Evolutionary conservation across 768 basidiomycete species (phyloP).

Genomic region (Saitozyma podzolica): DNA sequence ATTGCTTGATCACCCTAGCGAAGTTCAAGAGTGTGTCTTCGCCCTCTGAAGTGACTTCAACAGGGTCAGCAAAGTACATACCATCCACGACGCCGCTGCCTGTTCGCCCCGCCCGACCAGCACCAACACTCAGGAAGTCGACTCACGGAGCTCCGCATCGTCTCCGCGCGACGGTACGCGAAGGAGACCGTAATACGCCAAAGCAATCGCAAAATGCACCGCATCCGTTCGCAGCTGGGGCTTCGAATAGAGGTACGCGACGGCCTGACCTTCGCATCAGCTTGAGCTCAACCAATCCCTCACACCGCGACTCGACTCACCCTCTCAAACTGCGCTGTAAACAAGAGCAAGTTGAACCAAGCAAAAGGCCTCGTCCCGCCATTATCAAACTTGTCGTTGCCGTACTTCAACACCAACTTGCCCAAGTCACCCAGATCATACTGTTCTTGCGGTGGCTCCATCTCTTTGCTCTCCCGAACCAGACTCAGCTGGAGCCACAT

Average conservation of each 20-base stretch:
- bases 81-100: too few relatives aligned
- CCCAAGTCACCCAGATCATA: slow-evolving; percentile 55
- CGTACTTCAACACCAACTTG: slow-evolving; percentile 51
- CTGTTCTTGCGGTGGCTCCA: slow-evolving; percentile 63
- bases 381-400: slow-evolving; percentile 56
- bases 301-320: slow-evolving; percentile 56
- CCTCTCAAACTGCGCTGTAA: slow-evolving; percentile 92
- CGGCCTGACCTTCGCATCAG: slow-evolving; percentile 61
- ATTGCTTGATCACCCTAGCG: slow-evolving; percentile 84
- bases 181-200: slow-evolving; percentile 89
- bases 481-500: slow-evolving; percentile 94
- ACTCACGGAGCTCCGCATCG: slow-evolving; percentile 65
- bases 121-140: neutral
- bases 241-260: slow-evolving; percentile 85
- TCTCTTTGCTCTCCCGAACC: slow-evolving; percentile 68
- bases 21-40: slow-evolving; percentile 61
- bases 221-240: slow-evolving; percentile 86
- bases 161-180: slow-evolving; percentile 78
- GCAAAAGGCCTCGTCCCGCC: slow-evolving; percentile 60
- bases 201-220: slow-evolving; percentile 85
- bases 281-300: neutral
- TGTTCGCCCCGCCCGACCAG: neutral
- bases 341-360: slow-evolving; percentile 67
- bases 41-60: slow-evolving; percentile 17
- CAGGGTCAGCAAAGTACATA: neutral